Percentiles rank a stretch among this genome's conserved stretches.
These are phyloP conservation scores for Gossypium thurberi DNA, from an alignment of 345 rosid genomes.

Conservation along the genomic window DNA sequence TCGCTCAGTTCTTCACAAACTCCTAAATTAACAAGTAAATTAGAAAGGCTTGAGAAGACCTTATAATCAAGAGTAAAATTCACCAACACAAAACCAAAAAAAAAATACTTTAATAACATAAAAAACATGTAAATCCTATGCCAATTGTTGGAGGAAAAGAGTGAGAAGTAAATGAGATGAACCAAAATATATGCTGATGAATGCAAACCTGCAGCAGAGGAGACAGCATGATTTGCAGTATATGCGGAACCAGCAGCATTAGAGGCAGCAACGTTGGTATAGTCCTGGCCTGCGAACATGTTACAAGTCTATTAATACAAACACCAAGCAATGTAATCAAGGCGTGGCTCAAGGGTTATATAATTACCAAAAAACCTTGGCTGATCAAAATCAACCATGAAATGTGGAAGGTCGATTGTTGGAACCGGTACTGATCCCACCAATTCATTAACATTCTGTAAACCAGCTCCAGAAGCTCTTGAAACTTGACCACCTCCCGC, in stretches of 20 bases:
- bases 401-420: not conserved
- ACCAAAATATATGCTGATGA: not conserved
- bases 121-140: not conserved
- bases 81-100: not conserved
- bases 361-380: not conserved
- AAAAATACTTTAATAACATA: not conserved
- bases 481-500: not conserved
- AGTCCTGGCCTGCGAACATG: not conserved
- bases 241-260: no score
- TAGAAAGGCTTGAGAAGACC: not conserved
- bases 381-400: not conserved
- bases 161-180: not conserved
- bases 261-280: not conserved
- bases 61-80: not conserved
- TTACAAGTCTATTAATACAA: not conserved
- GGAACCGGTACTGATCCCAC: not conserved
- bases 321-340: not conserved
- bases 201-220: not conserved
- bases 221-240: not conserved
- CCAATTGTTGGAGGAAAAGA: not conserved
- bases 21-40: not conserved
- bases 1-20: no score
- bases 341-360: not conserved
- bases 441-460: not conserved
- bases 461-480: not conserved